phyloP scores from a whole-genome alignment of 1,284 basidiomycete species.

The Pyrrhoderma lamaoense region DNA sequence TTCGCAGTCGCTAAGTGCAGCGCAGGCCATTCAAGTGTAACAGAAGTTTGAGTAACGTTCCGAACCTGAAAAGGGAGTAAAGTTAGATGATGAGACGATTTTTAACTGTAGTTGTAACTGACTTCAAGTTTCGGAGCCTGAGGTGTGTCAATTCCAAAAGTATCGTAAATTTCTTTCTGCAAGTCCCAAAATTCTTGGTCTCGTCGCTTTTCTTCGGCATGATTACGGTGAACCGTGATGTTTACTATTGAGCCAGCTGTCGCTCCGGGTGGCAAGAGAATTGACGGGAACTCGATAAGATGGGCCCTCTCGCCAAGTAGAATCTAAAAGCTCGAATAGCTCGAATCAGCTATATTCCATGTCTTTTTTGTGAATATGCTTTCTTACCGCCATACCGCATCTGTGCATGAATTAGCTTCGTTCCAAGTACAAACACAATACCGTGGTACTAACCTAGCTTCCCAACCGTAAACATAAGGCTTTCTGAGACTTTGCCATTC shows the following conservation, averaged over 20 bases:
- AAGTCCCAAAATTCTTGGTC: conserved; percentile 76
- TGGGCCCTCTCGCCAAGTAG: conserved; percentile 88
- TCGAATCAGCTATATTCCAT: background rate
- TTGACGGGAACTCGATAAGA: conserved; percentile 91
- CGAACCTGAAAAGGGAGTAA: conserved; percentile 57
- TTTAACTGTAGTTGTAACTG: conserved; percentile 20
- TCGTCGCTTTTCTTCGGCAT: conserved; percentile 72
- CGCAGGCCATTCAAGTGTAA: conserved; percentile 86
- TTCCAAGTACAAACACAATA: no score
- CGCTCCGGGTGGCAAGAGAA: conserved; percentile 84
- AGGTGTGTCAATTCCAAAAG: conserved; percentile 66
- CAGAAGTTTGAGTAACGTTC: conserved; percentile 91
- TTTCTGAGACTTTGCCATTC: conserved; percentile 29
- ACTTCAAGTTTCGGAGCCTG: conserved; percentile 69
- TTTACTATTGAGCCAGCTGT: conserved; percentile 94
- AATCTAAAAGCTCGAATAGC: conserved; percentile 46
- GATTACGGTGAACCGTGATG: conserved; percentile 85
- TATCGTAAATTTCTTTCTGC: conserved; percentile 71
- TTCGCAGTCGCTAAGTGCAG: conserved; percentile 81
- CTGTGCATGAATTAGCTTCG: conserved; percentile 35
- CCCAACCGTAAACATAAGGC: conserved; percentile 64
- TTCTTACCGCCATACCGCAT: conserved; percentile 75
- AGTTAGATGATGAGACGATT: no score
- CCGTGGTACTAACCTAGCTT: conserved; percentile 55
- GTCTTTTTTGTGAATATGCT: no score